phyloP scores from a whole-genome alignment of 2,329 filamentous ascomycete species.

The Thielaviopsis ethacetica region DNA sequence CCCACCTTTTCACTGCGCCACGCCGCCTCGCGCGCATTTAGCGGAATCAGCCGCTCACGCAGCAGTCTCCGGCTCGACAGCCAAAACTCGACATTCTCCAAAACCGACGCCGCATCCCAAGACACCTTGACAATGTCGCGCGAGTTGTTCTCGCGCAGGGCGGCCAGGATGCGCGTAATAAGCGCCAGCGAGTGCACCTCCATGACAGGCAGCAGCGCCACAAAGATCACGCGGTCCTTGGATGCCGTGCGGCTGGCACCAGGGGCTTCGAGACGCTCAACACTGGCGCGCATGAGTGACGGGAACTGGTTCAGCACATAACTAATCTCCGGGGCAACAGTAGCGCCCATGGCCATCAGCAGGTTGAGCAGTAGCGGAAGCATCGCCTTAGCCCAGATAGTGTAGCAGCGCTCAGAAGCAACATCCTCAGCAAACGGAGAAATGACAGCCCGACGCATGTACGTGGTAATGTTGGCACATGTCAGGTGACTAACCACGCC shows the following conservation, averaged over 20 bases:
- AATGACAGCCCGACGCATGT: constrained; percentile 54
- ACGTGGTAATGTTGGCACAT: constrained; percentile 61
- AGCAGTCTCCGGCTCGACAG: constrained; percentile 52
- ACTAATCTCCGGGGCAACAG: constrained; percentile 69
- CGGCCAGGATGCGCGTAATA: constrained; percentile 54
- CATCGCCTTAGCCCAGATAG: constrained; percentile 78
- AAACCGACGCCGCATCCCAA: constrained; percentile 56
- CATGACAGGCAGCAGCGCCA: constrained; percentile 56
- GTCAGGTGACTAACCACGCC: constrained; percentile 66
- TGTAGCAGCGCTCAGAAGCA: constrained; percentile 57
- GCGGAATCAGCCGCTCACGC: constrained; percentile 55
- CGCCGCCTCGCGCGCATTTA: constrained; percentile 55
- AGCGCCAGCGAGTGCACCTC: constrained; percentile 69
- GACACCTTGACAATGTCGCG: constrained; percentile 56
- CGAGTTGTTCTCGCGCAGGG: constrained; percentile 44
- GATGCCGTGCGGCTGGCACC: constrained; percentile 35
- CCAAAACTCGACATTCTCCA: constrained; percentile 75
- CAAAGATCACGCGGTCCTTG: constrained; percentile 34
- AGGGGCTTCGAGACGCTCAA: constrained; percentile 52
- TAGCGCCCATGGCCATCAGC: constrained; percentile 62
- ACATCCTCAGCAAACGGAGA: constrained; percentile 63
- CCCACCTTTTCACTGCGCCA: constrained; percentile 29
- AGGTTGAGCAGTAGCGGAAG: constrained; percentile 81
- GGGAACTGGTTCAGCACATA: constrained; percentile 84
- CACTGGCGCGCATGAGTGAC: constrained; percentile 55